A percentile compares a stretch with the other conserved stretches of the same genome.
Conservation (phyloP, 2,329 filamentous ascomycete species). For the Scleromitrula shiraiana region DNA sequence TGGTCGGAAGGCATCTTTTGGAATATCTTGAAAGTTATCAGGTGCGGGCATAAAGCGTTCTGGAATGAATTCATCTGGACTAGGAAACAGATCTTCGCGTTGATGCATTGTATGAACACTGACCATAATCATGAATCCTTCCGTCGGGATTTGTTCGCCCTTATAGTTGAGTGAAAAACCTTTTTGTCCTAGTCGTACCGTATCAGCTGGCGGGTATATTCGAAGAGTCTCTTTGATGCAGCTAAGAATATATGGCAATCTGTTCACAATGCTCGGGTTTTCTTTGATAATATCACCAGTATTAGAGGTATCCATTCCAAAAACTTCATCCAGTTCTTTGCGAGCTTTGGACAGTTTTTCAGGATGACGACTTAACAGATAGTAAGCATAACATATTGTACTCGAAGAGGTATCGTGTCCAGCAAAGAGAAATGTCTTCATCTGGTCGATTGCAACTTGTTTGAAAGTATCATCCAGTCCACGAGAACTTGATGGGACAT, state of each 20-base stretch:
- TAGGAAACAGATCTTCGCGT: slow-evolving; percentile 34
- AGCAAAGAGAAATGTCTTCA: slow-evolving; percentile 18
- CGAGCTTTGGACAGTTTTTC: slow-evolving; percentile 14
- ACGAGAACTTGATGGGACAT: neutral
- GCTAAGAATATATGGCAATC: slow-evolving; percentile 17
- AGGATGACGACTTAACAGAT: slow-evolving; percentile 17
- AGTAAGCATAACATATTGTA: slow-evolving; percentile 17
- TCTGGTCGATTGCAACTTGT: slow-evolving; percentile 14
- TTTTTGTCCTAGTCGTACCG: slow-evolving; percentile 13
- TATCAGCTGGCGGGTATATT: slow-evolving; percentile 17
- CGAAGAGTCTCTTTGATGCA: slow-evolving; percentile 22
- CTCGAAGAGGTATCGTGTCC: slow-evolving; percentile 22
- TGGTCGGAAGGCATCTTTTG: slow-evolving; percentile 41
- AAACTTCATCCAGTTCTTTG: slow-evolving; percentile 19
- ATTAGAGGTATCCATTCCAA: slow-evolving; percentile 16
- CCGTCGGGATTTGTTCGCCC: slow-evolving; percentile 10
- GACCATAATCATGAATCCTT: slow-evolving; percentile 13
- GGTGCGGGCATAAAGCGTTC: slow-evolving; percentile 37
- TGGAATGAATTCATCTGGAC: slow-evolving; percentile 38
- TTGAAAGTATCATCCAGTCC: slow-evolving; percentile 17
- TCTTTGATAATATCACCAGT: slow-evolving; percentile 9
- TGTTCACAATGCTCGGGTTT: slow-evolving; percentile 15
- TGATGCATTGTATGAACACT: slow-evolving; percentile 18
- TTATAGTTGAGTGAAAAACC: slow-evolving; percentile 4
- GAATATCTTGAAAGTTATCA: slow-evolving; percentile 21